Evolutionary conservation across 345 rosid genomes (phyloP), one percentile per base, ranked within the genome.

Genomic region (Combretum micranthum): DNA sequence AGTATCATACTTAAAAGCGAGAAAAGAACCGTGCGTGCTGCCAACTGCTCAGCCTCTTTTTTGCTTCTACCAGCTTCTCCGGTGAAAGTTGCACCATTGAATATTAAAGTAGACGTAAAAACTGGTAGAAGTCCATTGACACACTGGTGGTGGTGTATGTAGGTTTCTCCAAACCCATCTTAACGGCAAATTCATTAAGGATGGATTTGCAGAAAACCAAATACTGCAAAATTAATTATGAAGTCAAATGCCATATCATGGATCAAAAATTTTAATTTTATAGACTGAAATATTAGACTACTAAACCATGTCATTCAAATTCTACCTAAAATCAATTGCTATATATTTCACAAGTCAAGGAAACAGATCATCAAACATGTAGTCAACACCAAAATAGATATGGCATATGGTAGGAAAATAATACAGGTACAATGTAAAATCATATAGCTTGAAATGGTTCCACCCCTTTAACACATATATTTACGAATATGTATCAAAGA

Each of bases 21-120:
- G 19, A 54, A 63, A 49, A 81, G 56, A 45, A 16, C 72, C 17
- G 64, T 63, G 57, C 68, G 77, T 44, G 83, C 81, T 54, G 79
- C 83, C 56, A 81, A 48, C 47, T 77, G 79, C 52, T 77, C 81
- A 57, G 86, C 86, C 49, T 75, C 81, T 66, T 72, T 81, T 69
- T 81, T 77, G 55, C 9, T 77, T 68, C 26, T 62, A 9, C 70
- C 65, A 42, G 21, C 4, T 32, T 73, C 64, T 6, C 77, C 74
- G 2, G 53, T 57, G 51, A 68, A 81, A 20, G 62, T 47, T 23
- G 53, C 46, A 37, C 71, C 72, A 66, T 71, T 66, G 53, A 72
- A 75, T 46, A 56, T 66, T 52, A 73, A 17, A 37, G 66, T 55
- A 2, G 79, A 77, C 19, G 23, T 47, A 59, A 80, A 77, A 45